phyloP scores from a whole-genome alignment of 257 asterid species.

The Craterostigma plantagineum region DNA sequence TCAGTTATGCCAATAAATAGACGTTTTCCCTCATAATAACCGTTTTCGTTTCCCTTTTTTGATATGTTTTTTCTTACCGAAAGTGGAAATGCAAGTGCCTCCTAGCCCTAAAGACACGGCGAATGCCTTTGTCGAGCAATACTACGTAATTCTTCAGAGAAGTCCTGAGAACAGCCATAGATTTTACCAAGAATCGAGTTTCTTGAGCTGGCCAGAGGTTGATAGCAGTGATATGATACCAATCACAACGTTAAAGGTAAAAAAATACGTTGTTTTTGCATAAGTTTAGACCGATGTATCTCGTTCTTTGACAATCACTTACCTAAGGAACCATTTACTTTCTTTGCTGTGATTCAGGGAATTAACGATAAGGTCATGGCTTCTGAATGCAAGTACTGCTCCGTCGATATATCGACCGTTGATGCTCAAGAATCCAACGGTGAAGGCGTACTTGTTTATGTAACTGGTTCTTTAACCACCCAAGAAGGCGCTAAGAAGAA shows the following conservation, averaged over 20 bases:
- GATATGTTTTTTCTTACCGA: no score
- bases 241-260: no score
- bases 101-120: slow-evolving; percentile 20
- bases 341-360: slow-evolving; percentile 21
- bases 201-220: slow-evolving; percentile 19
- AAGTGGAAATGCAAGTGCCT: slow-evolving; percentile 16
- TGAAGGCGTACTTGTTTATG: slow-evolving; percentile 32
- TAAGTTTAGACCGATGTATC: neutral
- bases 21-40: no score
- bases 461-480: slow-evolving; percentile 21
- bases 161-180: slow-evolving; percentile 20
- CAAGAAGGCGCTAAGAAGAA: slow-evolving; percentile 14
- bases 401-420: slow-evolving; percentile 11
- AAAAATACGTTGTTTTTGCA: neutral
- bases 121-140: slow-evolving; percentile 19
- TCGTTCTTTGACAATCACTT: neutral
- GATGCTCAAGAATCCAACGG: slow-evolving; percentile 29
- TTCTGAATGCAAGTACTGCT: slow-evolving; percentile 23
- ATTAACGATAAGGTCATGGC: slow-evolving; percentile 37
- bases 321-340: neutral
- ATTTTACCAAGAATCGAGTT: slow-evolving; percentile 36
- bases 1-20: no score
- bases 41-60: no score
- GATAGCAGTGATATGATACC: slow-evolving; percentile 14
- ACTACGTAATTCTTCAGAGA: slow-evolving; percentile 17